Conservation (phyloP, 345 rosid genomes). For the Populus pruinosa region DNA sequence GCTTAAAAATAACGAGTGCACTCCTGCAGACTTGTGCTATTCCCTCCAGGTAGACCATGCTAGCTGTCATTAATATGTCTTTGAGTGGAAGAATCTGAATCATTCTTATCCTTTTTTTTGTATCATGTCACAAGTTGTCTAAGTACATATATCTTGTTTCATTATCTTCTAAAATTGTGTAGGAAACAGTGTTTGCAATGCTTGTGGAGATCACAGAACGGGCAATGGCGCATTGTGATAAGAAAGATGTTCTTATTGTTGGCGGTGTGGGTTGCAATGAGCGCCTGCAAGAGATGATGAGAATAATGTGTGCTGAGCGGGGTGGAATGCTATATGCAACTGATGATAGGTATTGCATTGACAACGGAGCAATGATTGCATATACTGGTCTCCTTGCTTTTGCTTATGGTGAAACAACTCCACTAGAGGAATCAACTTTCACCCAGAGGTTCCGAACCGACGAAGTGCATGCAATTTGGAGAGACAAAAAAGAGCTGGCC, state of each 20-base stretch:
- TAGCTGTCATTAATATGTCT: background rate
- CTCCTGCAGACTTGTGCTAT: conserved; percentile 91
- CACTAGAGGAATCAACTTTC: conserved; percentile 78
- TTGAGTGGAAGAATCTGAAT: background rate
- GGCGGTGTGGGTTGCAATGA: conserved; percentile 96
- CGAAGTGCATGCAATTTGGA: conserved; percentile 90
- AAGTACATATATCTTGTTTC: background rate
- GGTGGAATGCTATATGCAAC: conserved; percentile 84
- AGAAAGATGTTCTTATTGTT: conserved; percentile 83
- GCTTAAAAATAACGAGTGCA: conserved; percentile 76
- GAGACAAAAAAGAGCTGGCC: conserved; percentile 43
- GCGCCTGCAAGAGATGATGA: conserved; percentile 96
- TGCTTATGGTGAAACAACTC: conserved; percentile 65
- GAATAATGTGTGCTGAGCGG: conserved; percentile 84
- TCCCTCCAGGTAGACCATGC: conserved; percentile 68
- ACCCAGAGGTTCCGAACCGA: conserved; percentile 90
- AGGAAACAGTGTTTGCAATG: conserved; percentile 94
- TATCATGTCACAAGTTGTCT: background rate
- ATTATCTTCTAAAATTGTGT: conserved; percentile 1
- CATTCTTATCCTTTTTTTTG: no score
- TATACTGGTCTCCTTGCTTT: conserved; percentile 82
- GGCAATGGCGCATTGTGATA: conserved; percentile 98
- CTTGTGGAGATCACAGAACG: conserved; percentile 94
- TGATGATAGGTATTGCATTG: conserved; percentile 84
- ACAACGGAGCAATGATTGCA: conserved; percentile 99